These are phyloP conservation scores for Solanum hybrid DNA, from an alignment of 305 asterid species.

Conservation along the genomic window DNA sequence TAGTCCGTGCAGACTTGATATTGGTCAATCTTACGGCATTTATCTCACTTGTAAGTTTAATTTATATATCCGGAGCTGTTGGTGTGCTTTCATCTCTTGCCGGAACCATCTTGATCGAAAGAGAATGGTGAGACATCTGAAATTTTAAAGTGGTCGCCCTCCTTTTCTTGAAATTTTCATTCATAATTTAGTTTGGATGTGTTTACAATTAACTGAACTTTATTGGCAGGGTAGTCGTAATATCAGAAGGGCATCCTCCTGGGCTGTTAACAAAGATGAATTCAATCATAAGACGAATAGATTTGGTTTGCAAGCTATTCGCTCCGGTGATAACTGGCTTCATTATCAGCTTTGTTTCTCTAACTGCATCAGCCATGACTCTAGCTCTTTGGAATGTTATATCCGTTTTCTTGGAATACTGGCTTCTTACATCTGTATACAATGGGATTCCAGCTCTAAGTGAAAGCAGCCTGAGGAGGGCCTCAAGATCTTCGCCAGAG, in stretches of 20 bases:
- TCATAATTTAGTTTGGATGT: background rate
- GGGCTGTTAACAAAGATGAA: conserved; percentile 59
- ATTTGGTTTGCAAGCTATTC: conserved; percentile 57
- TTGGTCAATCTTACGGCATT: conserved; percentile 32
- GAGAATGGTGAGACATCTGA: conserved; percentile 62
- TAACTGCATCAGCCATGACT: conserved; percentile 63
- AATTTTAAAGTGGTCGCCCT: background rate
- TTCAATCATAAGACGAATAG: conserved; percentile 71
- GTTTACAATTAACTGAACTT: background rate
- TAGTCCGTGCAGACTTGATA: conserved; percentile 25
- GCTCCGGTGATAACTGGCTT: conserved; percentile 74
- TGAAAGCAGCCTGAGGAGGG: conserved; percentile 36
- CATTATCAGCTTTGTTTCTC: conserved; percentile 74
- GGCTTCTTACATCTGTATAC: conserved; percentile 70
- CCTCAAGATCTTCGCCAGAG: conserved; percentile 19
- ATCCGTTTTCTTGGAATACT: conserved; percentile 66
- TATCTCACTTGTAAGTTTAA: conserved; percentile 36
- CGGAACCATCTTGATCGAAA: conserved; percentile 82
- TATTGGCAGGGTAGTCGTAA: conserved; percentile 70
- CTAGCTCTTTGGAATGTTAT: conserved; percentile 61
- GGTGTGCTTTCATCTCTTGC: conserved; percentile 81
- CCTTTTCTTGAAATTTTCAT: background rate
- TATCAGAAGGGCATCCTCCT: conserved; percentile 65
- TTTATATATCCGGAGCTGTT: conserved; percentile 69
- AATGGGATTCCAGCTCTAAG: conserved; percentile 56